Evolutionary conservation across 1,284 basidiomycete species (phyloP).

Genomic region (Fomitopsis betulina): DNA sequence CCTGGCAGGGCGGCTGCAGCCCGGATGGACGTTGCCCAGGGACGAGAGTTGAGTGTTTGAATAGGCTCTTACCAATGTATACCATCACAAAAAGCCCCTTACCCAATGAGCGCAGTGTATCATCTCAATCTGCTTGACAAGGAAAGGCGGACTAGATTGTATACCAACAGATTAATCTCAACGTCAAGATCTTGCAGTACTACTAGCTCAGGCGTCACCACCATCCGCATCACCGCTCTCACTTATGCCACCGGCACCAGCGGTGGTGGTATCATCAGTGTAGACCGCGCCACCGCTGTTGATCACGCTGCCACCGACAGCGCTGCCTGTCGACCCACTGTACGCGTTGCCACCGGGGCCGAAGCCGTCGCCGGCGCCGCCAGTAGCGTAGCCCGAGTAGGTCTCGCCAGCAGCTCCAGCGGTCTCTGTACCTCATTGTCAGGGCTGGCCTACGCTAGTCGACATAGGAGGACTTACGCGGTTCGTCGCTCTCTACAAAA

Average conservation of each 20-base stretch:
- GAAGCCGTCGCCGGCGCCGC: constrained; percentile 21
- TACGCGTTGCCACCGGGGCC: constrained; percentile 30
- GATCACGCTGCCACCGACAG: constrained; percentile 19
- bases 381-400: constrained; percentile 20
- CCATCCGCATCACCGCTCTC: constrained; percentile 19
- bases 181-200: constrained; percentile 7
- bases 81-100: too few relatives aligned
- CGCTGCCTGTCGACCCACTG: constrained; percentile 21
- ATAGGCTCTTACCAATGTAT: too few relatives aligned
- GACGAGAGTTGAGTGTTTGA: constrained; percentile 35
- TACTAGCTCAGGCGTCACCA: constrained; percentile 16
- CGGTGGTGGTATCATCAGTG: constrained; percentile 15
- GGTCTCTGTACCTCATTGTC: constrained; percentile 9
- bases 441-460: background rate
- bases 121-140: background rate
- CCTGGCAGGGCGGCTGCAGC: constrained; percentile 77
- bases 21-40: constrained; percentile 66
- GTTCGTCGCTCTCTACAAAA: constrained; percentile 8
- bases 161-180: constrained; percentile 12
- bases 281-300: constrained; percentile 18
- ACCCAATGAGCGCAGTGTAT: too few relatives aligned
- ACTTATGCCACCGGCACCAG: constrained; percentile 16
- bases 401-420: constrained; percentile 21
- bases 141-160: constrained; percentile 20
- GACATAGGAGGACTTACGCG: constrained; percentile 8